These are phyloP conservation scores for Penicillium hordei DNA, from an alignment of 2,329 filamentous ascomycete species.

Conservation along the genomic window DNA sequence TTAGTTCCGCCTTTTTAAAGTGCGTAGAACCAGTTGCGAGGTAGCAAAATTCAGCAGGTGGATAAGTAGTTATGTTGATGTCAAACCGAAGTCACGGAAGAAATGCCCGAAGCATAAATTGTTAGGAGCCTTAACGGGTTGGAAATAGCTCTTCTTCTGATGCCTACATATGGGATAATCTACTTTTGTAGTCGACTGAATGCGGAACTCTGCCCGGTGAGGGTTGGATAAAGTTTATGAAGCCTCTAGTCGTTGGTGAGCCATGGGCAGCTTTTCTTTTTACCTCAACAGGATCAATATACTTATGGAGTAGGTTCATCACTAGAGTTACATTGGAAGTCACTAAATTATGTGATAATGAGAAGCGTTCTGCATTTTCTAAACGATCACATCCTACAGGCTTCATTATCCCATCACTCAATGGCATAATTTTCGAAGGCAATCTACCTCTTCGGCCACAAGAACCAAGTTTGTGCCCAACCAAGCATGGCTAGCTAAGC, in stretches of 20 bases:
- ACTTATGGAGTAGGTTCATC: no score
- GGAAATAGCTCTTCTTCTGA: no score
- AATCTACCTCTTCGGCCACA: no score
- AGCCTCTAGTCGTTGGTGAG: background rate
- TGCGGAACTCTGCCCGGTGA: background rate
- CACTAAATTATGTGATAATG: no score
- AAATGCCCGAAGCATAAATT: background rate
- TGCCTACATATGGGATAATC: background rate
- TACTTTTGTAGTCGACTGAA: background rate
- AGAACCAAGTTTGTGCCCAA: background rate
- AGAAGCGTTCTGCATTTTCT: background rate
- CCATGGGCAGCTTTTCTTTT: background rate
- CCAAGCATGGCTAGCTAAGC: background rate
- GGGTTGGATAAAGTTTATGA: background rate
- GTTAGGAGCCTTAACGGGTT: background rate
- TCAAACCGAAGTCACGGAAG: background rate
- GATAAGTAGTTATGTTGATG: background rate
- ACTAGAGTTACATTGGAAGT: background rate
- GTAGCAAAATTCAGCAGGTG: background rate
- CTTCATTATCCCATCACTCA: background rate
- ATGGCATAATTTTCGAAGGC: no score
- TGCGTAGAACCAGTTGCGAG: background rate
- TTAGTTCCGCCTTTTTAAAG: background rate
- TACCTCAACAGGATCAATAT: background rate
- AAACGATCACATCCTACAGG: background rate